phyloP scores from a whole-genome alignment of 805 yeast species.

The Kluyveromyces aestuarii region DNA sequence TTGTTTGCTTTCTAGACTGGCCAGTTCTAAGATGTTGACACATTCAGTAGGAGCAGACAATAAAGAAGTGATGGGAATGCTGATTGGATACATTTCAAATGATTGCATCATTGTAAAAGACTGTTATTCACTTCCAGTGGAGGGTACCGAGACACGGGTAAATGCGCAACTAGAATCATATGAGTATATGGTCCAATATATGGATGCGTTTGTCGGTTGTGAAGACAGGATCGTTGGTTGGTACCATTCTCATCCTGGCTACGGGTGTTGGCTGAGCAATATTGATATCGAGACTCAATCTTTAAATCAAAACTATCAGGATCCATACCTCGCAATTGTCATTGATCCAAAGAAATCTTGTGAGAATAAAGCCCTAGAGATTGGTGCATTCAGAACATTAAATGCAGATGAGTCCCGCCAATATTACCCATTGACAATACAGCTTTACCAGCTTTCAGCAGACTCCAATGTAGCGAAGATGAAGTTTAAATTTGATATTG shows the following conservation, averaged over 20 bases:
- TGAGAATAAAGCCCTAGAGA: conserved; percentile 57
- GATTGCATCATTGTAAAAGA: conserved; percentile 62
- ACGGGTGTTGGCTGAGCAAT: conserved; percentile 93
- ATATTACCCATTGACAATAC: conserved; percentile 1
- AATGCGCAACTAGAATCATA: conserved; percentile 92
- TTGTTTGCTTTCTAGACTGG: conserved; percentile 50
- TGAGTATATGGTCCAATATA: conserved; percentile 86
- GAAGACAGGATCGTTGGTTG: conserved; percentile 83
- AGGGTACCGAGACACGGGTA: conserved; percentile 92
- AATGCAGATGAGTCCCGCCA: conserved; percentile 1
- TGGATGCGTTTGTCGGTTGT: conserved; percentile 42
- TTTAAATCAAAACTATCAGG: conserved; percentile 80
- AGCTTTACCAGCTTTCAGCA: background rate
- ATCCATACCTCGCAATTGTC: conserved; percentile 84
- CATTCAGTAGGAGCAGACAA: conserved; percentile 82
- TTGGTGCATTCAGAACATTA: conserved; percentile 82
- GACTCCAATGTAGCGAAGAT: background rate
- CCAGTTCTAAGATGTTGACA: conserved; percentile 62
- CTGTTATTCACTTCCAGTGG: conserved; percentile 81
- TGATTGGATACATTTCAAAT: conserved; percentile 63
- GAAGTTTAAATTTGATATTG: background rate
- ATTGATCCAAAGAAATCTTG: conserved; percentile 71
- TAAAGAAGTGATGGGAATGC: conserved; percentile 92
- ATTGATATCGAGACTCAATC: conserved; percentile 87
- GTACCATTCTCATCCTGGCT: conserved; percentile 99